Conservation (phyloP, 768 basidiomycete genomes). For the Pleurotus salmoneostramineus region DNA sequence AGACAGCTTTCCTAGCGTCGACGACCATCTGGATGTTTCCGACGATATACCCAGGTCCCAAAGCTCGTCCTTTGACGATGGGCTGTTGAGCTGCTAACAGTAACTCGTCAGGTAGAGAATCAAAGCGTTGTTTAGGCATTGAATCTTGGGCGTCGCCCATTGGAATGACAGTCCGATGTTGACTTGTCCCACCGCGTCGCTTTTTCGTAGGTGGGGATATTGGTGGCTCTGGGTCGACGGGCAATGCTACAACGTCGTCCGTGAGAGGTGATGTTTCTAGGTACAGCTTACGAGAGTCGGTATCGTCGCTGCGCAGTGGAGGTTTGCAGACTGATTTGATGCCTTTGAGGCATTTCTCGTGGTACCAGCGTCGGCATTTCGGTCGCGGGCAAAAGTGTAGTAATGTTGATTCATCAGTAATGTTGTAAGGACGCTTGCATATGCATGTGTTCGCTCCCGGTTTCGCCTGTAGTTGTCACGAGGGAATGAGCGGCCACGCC, state of each 20-base stretch:
- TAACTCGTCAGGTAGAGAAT: slow-evolving; percentile 20
- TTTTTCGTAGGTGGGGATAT: slow-evolving; percentile 10
- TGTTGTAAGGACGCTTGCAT: slow-evolving; percentile 44
- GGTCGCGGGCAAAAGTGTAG: slow-evolving; percentile 61
- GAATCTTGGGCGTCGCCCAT: neutral
- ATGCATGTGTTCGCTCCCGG: slow-evolving; percentile 34
- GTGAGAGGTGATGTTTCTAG: slow-evolving; percentile 34
- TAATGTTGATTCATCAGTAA: slow-evolving; percentile 27
- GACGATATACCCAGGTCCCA: slow-evolving; percentile 35
- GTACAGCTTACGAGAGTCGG: slow-evolving; percentile 19
- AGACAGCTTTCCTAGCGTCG: slow-evolving; percentile 44
- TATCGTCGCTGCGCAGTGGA: neutral
- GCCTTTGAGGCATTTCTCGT: slow-evolving; percentile 40
- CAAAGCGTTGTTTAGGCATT: neutral
- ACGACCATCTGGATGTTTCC: slow-evolving; percentile 49
- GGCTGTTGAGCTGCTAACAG: slow-evolving; percentile 46
- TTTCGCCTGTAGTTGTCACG: slow-evolving; percentile 32
- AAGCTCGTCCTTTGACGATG: slow-evolving; percentile 42
- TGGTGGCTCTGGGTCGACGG: slow-evolving; percentile 1
- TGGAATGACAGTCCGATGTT: neutral
- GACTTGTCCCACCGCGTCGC: neutral
- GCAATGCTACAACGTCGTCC: slow-evolving; percentile 19
- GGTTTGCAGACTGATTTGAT: slow-evolving; percentile 17
- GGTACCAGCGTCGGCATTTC: slow-evolving; percentile 42
- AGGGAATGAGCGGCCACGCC: neutral